phyloP scores from a whole-genome alignment of 768 basidiomycete species.

The Trichaptum fuscoviolaceum region DNA sequence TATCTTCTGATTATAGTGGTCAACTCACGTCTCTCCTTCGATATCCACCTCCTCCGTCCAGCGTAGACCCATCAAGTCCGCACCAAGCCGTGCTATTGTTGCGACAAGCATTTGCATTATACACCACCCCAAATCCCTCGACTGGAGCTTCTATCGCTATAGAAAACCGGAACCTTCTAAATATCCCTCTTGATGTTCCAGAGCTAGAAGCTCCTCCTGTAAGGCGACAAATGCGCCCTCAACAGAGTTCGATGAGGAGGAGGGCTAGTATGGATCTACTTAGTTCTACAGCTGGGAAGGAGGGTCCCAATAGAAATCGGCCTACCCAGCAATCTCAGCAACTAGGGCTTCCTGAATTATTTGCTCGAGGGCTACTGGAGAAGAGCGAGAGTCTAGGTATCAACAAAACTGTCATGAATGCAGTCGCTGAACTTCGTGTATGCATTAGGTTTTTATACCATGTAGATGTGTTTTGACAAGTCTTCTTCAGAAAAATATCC shows the following conservation, averaged over 20 bases:
- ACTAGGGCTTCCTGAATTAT: slow-evolving; percentile 62
- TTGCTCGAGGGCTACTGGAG: slow-evolving; percentile 69
- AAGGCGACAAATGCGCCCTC: slow-evolving; percentile 31
- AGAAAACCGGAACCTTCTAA: slow-evolving; percentile 77
- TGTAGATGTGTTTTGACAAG: slow-evolving; percentile 11
- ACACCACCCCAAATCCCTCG: slow-evolving; percentile 65
- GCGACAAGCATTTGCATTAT: slow-evolving; percentile 76
- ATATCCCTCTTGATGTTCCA: slow-evolving; percentile 65
- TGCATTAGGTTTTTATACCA: slow-evolving; percentile 19
- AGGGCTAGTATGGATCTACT: slow-evolving; percentile 18
- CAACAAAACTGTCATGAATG: slow-evolving; percentile 77
- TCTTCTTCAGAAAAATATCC: slow-evolving; percentile 67
- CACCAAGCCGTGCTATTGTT: slow-evolving; percentile 69
- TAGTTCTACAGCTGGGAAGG: not conserved
- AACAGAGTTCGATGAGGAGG: slow-evolving; percentile 18
- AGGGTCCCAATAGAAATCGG: slow-evolving; percentile 18
- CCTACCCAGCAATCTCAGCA: slow-evolving; percentile 33
- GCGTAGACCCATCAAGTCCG: slow-evolving; percentile 30
- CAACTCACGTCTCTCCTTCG: slow-evolving; percentile 82
- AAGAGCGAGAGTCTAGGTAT: slow-evolving; percentile 77
- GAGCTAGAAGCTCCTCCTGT: slow-evolving; percentile 34
- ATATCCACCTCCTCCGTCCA: slow-evolving; percentile 59
- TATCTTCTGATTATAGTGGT: slow-evolving; percentile 79
- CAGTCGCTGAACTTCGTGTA: slow-evolving; percentile 73
- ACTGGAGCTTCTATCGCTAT: slow-evolving; percentile 74